Evolutionary conservation across 371 early-diverging fungal genomes (phyloP), one percentile per base, ranked within the genome.

Genomic region (Lichtheimia corymbifera): DNA sequence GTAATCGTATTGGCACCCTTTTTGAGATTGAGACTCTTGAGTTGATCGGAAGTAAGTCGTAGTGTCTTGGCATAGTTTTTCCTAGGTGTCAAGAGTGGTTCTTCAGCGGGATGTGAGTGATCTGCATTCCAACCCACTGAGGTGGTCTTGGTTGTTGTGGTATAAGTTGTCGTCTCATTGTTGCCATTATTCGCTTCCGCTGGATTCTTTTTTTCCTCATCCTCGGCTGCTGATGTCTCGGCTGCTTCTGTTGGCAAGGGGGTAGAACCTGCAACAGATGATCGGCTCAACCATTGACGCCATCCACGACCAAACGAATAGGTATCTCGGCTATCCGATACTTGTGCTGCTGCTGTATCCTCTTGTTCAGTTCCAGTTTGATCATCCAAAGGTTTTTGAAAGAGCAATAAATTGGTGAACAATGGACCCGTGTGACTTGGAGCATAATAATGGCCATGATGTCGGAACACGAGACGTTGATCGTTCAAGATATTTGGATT

Each of bases 1-100:
- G 91, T 82, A 30, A 96, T 77, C 14, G 89, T 84, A 72, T 99
- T 99, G 59, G 84, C 77, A 3, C 99, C 99, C 43, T 85, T 80
- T 50, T 88, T 80, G 59, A 99, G 74, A 57, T 88, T 81, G 22
- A 99, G 83, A 14, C 76, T 72, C 77, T 90, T 84, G 53, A 96
- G 77, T 72, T 96, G 96, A 15, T 92, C 94, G 0, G 93, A 92
- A 1, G 93, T 94, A 66, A 96, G 71, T 13, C 96, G 84, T 47
- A 96, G 72, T 0, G 92, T 87, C 69, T 96, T 96, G 13, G 91
- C 91, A 68, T 93, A 97, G 41, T 84, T 69, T 64, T 83, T 80
- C 52, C 62, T 69, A 7, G 65, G 65, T 20, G 49, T 27, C 17
- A 62, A 24, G 18, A 63, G 59, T 9, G 58, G 56, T 15, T 60